These are phyloP conservation scores for Amoeboaphelidium occidentale DNA, from an alignment of 371 early-diverging fungal genomes.

Conservation along the genomic window DNA sequence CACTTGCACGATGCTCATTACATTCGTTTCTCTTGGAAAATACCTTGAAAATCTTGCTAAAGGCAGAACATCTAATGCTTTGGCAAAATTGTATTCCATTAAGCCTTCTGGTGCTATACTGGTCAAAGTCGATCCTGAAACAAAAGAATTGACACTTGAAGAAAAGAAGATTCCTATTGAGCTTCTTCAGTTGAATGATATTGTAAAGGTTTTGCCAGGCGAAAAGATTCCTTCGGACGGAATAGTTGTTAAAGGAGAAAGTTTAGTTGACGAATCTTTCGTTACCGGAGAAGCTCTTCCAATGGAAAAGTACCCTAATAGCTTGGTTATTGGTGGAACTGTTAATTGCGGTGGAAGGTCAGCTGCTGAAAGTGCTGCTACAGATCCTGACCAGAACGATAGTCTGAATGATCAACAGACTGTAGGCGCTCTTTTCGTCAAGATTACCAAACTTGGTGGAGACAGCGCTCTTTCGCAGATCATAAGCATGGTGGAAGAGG, in stretches of 20 bases:
- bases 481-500: slow-evolving; percentile 64
- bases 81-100: slow-evolving; percentile 61
- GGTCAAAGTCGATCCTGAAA: slow-evolving; percentile 15
- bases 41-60: slow-evolving; percentile 79
- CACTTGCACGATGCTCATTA: slow-evolving; percentile 63
- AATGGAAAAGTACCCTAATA: slow-evolving; percentile 41
- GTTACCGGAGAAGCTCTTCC: slow-evolving; percentile 92
- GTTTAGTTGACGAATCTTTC: slow-evolving; percentile 86
- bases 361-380: too few species aligned
- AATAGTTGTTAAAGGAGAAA: slow-evolving; percentile 45
- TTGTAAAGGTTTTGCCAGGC: slow-evolving; percentile 65
- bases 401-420: too few species aligned
- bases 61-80: slow-evolving; percentile 63
- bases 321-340: slow-evolving; percentile 65
- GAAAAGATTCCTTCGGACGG: slow-evolving; percentile 88
- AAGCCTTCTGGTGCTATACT: slow-evolving; percentile 50
- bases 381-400: too few species aligned
- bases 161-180: slow-evolving; percentile 62
- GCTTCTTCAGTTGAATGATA: slow-evolving; percentile 54
- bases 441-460: slow-evolving; percentile 45
- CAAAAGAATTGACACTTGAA: slow-evolving; percentile 5
- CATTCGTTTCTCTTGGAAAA: slow-evolving; percentile 68
- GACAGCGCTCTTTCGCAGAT: slow-evolving; percentile 65
- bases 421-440: slow-evolving; percentile 27
- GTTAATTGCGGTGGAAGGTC: slow-evolving; percentile 60